Conservation (phyloP, 805 yeast genomes). For the Sporopachydermia quercuum region DNA sequence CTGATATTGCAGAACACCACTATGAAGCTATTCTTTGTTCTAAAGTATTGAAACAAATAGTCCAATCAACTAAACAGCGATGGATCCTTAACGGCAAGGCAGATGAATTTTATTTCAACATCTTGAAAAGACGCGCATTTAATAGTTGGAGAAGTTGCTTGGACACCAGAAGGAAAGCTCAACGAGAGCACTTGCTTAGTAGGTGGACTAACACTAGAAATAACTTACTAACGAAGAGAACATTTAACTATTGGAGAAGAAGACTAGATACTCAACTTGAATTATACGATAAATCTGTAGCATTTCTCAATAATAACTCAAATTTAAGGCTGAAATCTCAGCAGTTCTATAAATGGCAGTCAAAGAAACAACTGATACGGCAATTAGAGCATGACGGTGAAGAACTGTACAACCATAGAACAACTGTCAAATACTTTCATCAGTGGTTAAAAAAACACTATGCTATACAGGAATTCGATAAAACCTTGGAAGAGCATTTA, state of each 20-base stretch:
- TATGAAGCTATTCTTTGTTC: neutral
- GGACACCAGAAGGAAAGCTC: neutral
- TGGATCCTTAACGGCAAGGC: neutral
- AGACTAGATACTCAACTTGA: too few relatives aligned
- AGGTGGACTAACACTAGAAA: neutral
- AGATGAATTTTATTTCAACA: neutral
- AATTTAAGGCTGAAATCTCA: too few relatives aligned
- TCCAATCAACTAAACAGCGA: neutral
- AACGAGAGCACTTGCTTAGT: neutral
- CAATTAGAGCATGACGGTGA: too few relatives aligned
- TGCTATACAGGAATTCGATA: neutral
- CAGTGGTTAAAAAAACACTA: neutral
- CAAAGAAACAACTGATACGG: too few relatives aligned
- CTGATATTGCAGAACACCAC: neutral
- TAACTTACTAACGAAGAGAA: too few relatives aligned
- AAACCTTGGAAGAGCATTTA: neutral
- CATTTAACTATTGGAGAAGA: too few relatives aligned
- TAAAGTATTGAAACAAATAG: neutral
- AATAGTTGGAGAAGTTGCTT: neutral
- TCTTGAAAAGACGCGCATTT: neutral
- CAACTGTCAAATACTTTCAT: neutral
- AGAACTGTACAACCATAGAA: neutral
- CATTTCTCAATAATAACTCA: too few relatives aligned
- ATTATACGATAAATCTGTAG: too few relatives aligned
- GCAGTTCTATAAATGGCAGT: too few relatives aligned